These are phyloP conservation scores for Kwoniella sp. DNA, from an alignment of 768 basidiomycete genomes.

Conservation along the genomic window DNA sequence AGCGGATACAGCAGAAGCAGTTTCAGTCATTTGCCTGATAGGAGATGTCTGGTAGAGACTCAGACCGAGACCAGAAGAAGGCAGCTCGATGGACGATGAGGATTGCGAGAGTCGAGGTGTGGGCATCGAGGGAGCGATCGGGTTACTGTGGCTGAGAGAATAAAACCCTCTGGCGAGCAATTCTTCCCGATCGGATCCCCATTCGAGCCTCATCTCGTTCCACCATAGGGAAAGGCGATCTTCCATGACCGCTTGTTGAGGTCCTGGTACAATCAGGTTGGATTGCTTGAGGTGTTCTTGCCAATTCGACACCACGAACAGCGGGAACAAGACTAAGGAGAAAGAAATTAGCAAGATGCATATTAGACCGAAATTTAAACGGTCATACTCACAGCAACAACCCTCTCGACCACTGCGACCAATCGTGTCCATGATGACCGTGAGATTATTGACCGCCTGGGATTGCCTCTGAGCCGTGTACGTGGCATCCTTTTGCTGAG, in stretches of 20 bases:
- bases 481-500: conserved; percentile 26
- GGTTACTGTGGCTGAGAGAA: background rate
- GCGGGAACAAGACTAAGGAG: conserved; percentile 47
- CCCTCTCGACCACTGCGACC: conserved; percentile 48
- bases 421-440: conserved; percentile 47
- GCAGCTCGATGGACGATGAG: conserved; percentile 9
- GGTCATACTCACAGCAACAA: conserved; percentile 46
- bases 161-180: conserved; percentile 31
- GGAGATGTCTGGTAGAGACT: conserved; percentile 28
- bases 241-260: conserved; percentile 33
- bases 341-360: background rate
- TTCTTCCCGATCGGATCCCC: conserved; percentile 40
- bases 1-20: conserved; percentile 18
- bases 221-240: conserved; percentile 42
- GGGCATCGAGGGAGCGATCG: conserved; percentile 6
- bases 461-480: conserved; percentile 47
- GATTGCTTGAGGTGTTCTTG: conserved; percentile 41
- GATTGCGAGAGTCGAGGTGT: conserved; percentile 13
- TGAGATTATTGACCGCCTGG: conserved; percentile 54
- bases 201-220: conserved; percentile 38
- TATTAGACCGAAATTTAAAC: too few species aligned
- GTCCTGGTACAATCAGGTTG: conserved; percentile 9
- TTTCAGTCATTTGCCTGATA: conserved; percentile 10
- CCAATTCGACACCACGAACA: conserved; percentile 52
- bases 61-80: conserved; percentile 15